Conservation (phyloP, 495 filamentous ascomycete species). For the Penicilliopsis zonata region DNA sequence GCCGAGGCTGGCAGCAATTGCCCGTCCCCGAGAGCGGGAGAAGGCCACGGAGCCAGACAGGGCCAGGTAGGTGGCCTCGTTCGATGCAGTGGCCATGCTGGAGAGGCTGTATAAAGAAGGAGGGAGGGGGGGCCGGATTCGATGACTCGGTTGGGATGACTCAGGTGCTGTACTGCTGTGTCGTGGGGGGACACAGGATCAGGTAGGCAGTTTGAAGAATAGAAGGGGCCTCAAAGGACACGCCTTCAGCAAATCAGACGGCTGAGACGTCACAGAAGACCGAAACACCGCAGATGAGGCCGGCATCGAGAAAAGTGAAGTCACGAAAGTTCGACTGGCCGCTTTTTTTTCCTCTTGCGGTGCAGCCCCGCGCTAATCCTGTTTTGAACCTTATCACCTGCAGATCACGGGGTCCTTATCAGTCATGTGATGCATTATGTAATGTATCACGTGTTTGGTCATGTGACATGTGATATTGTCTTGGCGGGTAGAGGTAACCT, state of each 20-base stretch:
- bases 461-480: too few relatives aligned
- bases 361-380: constrained; percentile 20
- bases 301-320: constrained; percentile 1
- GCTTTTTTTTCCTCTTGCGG: constrained; percentile 6
- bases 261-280: constrained; percentile 5
- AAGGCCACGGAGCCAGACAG: constrained; percentile 41
- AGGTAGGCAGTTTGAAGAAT: not conserved
- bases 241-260: constrained; percentile 11
- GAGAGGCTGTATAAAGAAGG: not conserved
- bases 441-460: too few relatives aligned
- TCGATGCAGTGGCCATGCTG: constrained; percentile 21
- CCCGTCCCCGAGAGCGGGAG: constrained; percentile 40
- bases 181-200: not conserved
- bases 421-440: too few relatives aligned
- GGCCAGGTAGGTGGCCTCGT: constrained; percentile 28
- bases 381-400: constrained; percentile 15
- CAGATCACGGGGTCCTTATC: constrained; percentile 10
- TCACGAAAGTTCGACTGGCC: not conserved
- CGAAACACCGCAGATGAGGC: not conserved
- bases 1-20: constrained; percentile 38
- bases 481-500: too few relatives aligned
- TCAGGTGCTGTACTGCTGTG: not conserved
- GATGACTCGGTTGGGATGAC: constrained; percentile 4
- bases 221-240: constrained; percentile 7
- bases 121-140: constrained; percentile 3